A percentile compares a stretch with the other conserved stretches of the same genome.
Conservation (phyloP, 2,329 filamentous ascomycete genomes). For the Seiridium cupressi region DNA sequence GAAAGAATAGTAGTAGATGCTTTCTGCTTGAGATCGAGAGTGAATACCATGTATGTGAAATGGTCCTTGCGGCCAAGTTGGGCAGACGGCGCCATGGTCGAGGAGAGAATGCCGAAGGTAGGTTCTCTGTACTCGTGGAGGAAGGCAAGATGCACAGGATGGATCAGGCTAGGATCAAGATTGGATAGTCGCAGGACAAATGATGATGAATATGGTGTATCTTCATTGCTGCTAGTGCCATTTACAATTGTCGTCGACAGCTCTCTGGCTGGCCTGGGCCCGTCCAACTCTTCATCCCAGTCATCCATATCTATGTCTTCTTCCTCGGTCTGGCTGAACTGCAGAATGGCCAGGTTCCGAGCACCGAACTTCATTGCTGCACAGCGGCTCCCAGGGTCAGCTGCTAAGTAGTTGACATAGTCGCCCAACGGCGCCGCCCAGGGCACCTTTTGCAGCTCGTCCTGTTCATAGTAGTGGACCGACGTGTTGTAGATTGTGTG, state of each 20-base stretch:
- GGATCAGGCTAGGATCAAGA: constrained; percentile 81
- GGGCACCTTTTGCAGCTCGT: constrained; percentile 78
- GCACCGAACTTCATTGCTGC: constrained; percentile 90
- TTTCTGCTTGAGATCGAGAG: constrained; percentile 87
- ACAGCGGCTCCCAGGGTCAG: constrained; percentile 90
- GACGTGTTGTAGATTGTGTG: constrained; percentile 82
- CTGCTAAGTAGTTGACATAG: constrained; percentile 77
- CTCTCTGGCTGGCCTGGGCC: constrained; percentile 56
- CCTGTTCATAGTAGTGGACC: constrained; percentile 97
- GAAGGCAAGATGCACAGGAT: constrained; percentile 90
- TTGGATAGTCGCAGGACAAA: constrained; percentile 90
- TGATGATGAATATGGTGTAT: constrained; percentile 81
- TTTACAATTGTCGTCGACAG: constrained; percentile 36
- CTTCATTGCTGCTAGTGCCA: constrained; percentile 48
- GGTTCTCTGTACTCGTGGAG: constrained; percentile 96
- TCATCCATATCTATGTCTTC: constrained; percentile 91
- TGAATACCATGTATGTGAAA: constrained; percentile 90
- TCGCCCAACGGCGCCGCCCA: constrained; percentile 76
- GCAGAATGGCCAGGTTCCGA: constrained; percentile 87
- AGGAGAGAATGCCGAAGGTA: constrained; percentile 91
- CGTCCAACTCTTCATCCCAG: constrained; percentile 81
- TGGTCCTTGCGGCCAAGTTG: constrained; percentile 83
- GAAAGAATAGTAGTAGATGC: constrained; percentile 92
- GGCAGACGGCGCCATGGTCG: constrained; percentile 69
- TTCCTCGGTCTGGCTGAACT: constrained; percentile 75